These are phyloP conservation scores for Parascedosporium putredinis DNA, from an alignment of 2,329 filamentous ascomycete genomes.

Conservation along the genomic window DNA sequence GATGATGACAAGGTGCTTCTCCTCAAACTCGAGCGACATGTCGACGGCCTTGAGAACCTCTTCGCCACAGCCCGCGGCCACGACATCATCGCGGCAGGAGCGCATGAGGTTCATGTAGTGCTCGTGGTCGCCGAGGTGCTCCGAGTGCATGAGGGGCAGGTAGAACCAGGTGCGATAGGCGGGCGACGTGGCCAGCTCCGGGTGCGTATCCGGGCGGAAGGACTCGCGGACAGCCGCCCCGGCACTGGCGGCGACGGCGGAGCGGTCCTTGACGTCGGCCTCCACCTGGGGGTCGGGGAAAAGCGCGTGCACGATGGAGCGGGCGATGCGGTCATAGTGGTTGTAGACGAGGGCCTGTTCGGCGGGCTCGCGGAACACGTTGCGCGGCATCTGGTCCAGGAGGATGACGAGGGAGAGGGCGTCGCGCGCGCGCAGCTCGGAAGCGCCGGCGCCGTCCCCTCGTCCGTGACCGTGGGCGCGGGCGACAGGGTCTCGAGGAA, in stretches of 20 bases:
- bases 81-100: constrained; percentile 22
- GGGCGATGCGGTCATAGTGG: constrained; percentile 45
- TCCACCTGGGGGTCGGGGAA: constrained; percentile 16
- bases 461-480: too few relatives aligned
- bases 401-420: constrained; percentile 44
- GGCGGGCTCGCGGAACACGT: constrained; percentile 41
- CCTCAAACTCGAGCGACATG: constrained; percentile 23
- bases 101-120: constrained; percentile 20
- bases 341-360: constrained; percentile 34
- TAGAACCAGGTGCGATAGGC: constrained; percentile 44
- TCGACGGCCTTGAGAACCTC: constrained; percentile 17
- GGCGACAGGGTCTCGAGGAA: constrained; percentile 6
- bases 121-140: constrained; percentile 35
- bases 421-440: constrained; percentile 16
- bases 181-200: constrained; percentile 21
- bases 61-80: constrained; percentile 15
- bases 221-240: not conserved
- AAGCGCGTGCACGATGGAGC: constrained; percentile 25
- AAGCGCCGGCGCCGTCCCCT: not conserved
- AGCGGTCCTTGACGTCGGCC: constrained; percentile 17
- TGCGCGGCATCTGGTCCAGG: constrained; percentile 53
- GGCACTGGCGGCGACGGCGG: not conserved
- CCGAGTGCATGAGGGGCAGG: constrained; percentile 50
- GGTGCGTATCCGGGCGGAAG: not conserved
- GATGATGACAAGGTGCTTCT: constrained; percentile 39